A percentile compares a stretch with the other conserved stretches of the same genome.
phyloP scores from a whole-genome alignment of 768 basidiomycete species.

The Boletus vermiculosoides region DNA sequence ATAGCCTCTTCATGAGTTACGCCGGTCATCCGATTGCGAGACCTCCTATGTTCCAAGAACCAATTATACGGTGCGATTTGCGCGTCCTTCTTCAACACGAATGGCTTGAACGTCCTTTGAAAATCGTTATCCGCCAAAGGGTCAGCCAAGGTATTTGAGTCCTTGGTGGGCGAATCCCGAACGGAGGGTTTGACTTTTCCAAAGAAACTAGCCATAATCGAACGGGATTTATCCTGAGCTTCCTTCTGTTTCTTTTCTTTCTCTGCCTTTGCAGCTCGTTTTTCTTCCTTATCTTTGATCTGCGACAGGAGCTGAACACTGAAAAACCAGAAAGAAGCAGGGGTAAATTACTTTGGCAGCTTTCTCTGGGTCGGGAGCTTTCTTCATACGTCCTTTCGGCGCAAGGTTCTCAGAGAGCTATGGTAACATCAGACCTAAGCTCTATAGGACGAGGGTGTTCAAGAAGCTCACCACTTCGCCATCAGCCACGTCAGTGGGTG shows the following conservation, averaged over 20 bases:
- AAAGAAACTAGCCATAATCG: constrained; percentile 78
- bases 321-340: neutral
- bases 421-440: neutral
- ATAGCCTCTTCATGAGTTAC: constrained; percentile 48
- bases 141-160: constrained; percentile 25
- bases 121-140: constrained; percentile 60
- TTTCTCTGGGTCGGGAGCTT: constrained; percentile 54
- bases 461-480: constrained; percentile 37
- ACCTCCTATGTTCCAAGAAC: constrained; percentile 43
- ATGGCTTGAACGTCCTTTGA: constrained; percentile 73
- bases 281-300: constrained; percentile 70
- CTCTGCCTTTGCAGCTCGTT: constrained; percentile 65
- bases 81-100: constrained; percentile 72
- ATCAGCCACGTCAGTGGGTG: constrained; percentile 36
- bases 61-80: constrained; percentile 71
- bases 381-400: constrained; percentile 46
- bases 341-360: constrained; percentile 26
- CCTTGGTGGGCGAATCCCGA: constrained; percentile 24
- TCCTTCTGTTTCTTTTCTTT: constrained; percentile 72
- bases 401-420: constrained; percentile 27
- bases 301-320: constrained; percentile 27
- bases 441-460: neutral
- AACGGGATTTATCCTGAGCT: constrained; percentile 68
- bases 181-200: constrained; percentile 50
- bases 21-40: constrained; percentile 20